Base-by-base conservation (phyloP, 2,329 filamentous ascomycete genomes). In the Chaetomiaceae sp. region DNA sequence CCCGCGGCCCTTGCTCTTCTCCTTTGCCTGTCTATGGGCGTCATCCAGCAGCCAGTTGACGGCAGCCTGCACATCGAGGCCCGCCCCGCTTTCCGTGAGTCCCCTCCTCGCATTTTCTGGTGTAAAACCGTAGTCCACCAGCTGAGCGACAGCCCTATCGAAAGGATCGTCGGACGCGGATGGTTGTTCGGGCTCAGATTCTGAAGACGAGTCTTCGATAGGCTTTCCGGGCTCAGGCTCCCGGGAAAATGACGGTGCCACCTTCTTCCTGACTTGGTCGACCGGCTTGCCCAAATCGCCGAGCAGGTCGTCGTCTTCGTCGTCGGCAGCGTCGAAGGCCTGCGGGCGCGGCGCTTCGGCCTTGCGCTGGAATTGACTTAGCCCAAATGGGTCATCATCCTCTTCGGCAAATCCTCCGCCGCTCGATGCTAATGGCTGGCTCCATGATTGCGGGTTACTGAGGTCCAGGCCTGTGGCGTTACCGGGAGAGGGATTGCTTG, bases 41-140 rank as follows among this genome's bases (percentile, higher is more conserved):
- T 96, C 89, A 53, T 95, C 94, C 33, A 99, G 73, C 9, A 99
- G 78, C 84, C 87, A 95, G 37, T 91, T 86, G 6, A 95, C 89
- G 2, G 92, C 92, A 45, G 84, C 86, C 68, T 96, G 90, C 9
- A 96, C 83, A 66, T 96, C 87, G 1, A 84, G 72, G 2, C 89
- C 89, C 3, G 84, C 85, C 4, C 89, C 87, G 29, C 88, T 96
- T 64, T 90, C 87, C 11, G 84, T 83, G 37, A 99, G 72, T 5
- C 91, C 94, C 58, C 86, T 78, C 50, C 81, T 80, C n/a, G 94
- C 87, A 64, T 91, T 90, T 54, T 95, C 89, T 0, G 84, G 80
- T 0, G 89, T 84, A 63, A 99, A 99, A 0, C 94, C 94, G 82
- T 97, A 97, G 61, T 96, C 92, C 3, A 96, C 84, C 23, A 99